Base-by-base conservation (phyloP, 768 basidiomycete species). In the Podaxis sp. region DNA sequence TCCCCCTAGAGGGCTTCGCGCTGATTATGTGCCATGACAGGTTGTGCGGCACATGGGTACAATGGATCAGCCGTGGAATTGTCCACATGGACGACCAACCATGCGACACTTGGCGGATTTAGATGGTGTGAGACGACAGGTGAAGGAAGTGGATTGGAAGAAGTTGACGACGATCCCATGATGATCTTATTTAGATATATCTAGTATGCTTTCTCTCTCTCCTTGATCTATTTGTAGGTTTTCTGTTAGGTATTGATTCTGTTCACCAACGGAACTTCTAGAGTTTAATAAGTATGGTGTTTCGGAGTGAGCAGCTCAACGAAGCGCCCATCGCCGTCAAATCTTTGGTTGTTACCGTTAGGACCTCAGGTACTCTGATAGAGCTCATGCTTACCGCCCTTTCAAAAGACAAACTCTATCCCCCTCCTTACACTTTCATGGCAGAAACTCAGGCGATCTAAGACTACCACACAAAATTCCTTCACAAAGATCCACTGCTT, bases 61-160 rank as follows among this genome's bases (percentile, higher is more conserved):
- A 37, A 91, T 91, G 80, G 85, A 90, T 66, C 89, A 90, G 64
- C 91, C 90, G 1, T 93, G 91, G 91, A 88, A 91, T 59, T 92
- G 91, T 69, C 91, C 91, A n/a, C 91, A 92, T 68, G 90, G 90
- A 6, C 76, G 91, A 28, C 91, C 91, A 2, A 93, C 91, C 40
- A 91, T 90, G 90, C 85, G 87, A 32, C 89, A 88, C 74, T 75
- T 89, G 28, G 77, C 77, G 50, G 88, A 89, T 68, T 75, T 90
- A 57, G 62, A 68, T 32, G 52, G 23, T 3, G 9, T 48, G 28
- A 37, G 25, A 55, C 44, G 46, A 37, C 36, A n/a, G n/a, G 38
- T 37, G 16, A 61, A 35, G 35, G 44, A 48, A 55, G 35, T 61
- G 14, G 52, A 61, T 21, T 61, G 59, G 59, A 38, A 9, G 44